Evolutionary conservation across 78 protist species (phyloP).

Genomic region (Pelomyxa schiedti): DNA sequence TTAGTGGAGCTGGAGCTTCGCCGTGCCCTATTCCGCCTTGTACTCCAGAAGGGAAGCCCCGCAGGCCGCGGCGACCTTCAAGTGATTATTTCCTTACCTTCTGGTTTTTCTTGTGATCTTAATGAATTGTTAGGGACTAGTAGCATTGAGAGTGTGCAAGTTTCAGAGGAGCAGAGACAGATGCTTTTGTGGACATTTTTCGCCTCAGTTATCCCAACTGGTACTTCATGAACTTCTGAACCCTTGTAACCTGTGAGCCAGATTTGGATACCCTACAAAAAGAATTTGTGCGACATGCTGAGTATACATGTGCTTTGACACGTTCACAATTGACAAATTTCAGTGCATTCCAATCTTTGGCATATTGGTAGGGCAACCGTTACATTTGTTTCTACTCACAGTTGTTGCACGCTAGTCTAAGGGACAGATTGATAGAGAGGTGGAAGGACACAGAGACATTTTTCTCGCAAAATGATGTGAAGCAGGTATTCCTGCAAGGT

Average conservation of each 20-base stretch:
- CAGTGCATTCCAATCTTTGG: slow-evolving; percentile 40
- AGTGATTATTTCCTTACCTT: too few relatives aligned
- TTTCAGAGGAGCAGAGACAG: slow-evolving; percentile 11
- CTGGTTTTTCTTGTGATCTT: too few relatives aligned
- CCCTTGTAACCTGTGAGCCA: background rate
- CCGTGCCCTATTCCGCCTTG: too few relatives aligned
- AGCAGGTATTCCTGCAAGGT: too few relatives aligned
- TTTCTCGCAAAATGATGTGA: slow-evolving; percentile 28
- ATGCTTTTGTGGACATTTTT: slow-evolving; percentile 38
- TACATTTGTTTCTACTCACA: background rate
- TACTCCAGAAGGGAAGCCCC: too few relatives aligned
- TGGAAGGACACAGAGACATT: slow-evolving; percentile 57
- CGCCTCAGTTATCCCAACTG: slow-evolving; percentile 31
- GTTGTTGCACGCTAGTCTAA: background rate
- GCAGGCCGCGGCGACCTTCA: too few relatives aligned
- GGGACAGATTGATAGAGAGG: slow-evolving; percentile 52
- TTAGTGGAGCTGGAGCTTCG: too few relatives aligned
- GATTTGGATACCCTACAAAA: slow-evolving; percentile 14
- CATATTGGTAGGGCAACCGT: background rate
- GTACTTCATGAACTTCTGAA: background rate
- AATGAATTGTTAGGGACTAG: too few relatives aligned
- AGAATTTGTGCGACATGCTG: slow-evolving; percentile 40
- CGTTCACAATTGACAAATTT: slow-evolving; percentile 14
- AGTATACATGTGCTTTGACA: slow-evolving; percentile 50
- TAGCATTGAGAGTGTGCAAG: background rate